These are phyloP conservation scores for Phytophthora capsici DNA, from an alignment of 352 stramenopile species.

Conservation along the genomic window DNA sequence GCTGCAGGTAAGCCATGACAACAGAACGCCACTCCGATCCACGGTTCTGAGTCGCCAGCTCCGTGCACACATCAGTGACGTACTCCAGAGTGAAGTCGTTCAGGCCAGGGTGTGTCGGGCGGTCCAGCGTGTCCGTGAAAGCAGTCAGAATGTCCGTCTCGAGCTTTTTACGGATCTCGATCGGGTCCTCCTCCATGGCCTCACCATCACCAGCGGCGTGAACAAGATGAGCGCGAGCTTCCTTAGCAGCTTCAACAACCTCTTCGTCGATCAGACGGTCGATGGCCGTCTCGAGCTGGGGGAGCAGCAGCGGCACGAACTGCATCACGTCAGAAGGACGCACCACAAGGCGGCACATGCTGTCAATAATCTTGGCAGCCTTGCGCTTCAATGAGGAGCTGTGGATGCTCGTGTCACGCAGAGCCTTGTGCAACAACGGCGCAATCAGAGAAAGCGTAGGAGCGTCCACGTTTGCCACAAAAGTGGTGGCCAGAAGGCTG, in stretches of 20 bases:
- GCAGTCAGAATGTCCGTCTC: constrained; percentile 52
- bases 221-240: constrained; percentile 65
- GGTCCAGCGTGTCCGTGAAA: constrained; percentile 56
- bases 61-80: constrained; percentile 66
- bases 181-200: constrained; percentile 59
- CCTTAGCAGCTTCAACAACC: constrained; percentile 75
- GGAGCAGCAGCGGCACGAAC: constrained; percentile 92
- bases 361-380: constrained; percentile 93
- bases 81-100: constrained; percentile 66
- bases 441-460: constrained; percentile 92
- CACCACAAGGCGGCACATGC: constrained; percentile 92
- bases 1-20: constrained; percentile 60
- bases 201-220: constrained; percentile 59
- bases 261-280: constrained; percentile 93
- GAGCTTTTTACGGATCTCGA: constrained; percentile 62
- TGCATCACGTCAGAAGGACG: constrained; percentile 89
- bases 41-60: constrained; percentile 64
- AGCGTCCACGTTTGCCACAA: constrained; percentile 92
- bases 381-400: constrained; percentile 93
- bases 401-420: constrained; percentile 93
- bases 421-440: constrained; percentile 88
- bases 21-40: constrained; percentile 59
- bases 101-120: constrained; percentile 47
- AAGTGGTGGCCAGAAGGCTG: constrained; percentile 92
- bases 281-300: constrained; percentile 92